Evolutionary conservation across 139 green algal species (phyloP), one percentile per base, ranked within the genome.

Genomic region (Tetratostichococcus sp.): DNA sequence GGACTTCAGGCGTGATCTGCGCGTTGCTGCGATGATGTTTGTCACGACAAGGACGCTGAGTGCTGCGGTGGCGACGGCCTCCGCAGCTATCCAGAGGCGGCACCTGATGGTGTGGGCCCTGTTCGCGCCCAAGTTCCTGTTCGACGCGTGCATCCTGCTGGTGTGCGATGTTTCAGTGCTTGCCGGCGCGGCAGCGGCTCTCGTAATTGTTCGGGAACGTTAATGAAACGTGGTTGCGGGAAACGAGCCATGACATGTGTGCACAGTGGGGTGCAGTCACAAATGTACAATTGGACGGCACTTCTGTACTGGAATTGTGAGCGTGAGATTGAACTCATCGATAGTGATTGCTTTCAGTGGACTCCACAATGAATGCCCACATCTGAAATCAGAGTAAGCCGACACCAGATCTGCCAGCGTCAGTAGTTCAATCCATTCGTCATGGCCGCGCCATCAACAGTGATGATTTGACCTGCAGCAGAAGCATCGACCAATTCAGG

Each of bases 51-150:
- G 78, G 0, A 65, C 75, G 17, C 31, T 82, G 0, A 43, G 59
- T 1, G 39, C 76, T 0, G 59, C 85, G 6, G 76, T 72, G 19
- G 78, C 83, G 2, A 77, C 88, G 73, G 35, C 90, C 8, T 87
- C 78, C 67, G 88, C 85, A 0, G 78, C 74, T 11, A 32, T 96
- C 11, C 87, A 95, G 66, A 78, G 84, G 33, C 75, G 88, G 30
- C 94, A 97, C 80, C 86, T 98, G n/a, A 87, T 97, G 81, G 86
- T 91, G 35, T 96, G 92, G 93, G 87, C 90, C 0, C 82, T 97
- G 6, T 96, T 97, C 82, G 94, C 93, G 17, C 93, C 94, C 17
- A 93, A 91, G 71, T 88, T 94, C 74, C 78, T 95, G 35, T 98
- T 97, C 84, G 91, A 98, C 74, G 75, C 88, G n/a, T 84, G 67